A percentile compares a stretch with the other conserved stretches of the same genome.
Conservation (phyloP, 257 asterid genomes). For the Nicotiana attenuata region DNA sequence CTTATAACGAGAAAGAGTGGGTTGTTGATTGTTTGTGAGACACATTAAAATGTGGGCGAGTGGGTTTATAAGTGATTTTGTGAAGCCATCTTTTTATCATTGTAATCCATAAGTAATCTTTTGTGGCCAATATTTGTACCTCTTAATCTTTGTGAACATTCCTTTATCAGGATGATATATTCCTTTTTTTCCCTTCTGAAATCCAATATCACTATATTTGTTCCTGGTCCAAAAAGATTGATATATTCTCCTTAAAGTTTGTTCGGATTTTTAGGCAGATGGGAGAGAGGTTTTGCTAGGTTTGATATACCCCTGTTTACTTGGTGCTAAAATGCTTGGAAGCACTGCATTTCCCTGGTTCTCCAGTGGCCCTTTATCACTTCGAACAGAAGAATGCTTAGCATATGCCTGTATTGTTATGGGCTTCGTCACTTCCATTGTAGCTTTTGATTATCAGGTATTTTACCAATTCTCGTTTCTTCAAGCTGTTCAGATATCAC, state of each 20-base stretch:
- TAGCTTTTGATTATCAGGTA: slow-evolving; percentile 96
- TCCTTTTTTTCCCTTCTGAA: slow-evolving; percentile 7
- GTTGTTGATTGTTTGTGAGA: not conserved
- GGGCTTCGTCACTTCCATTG: slow-evolving; percentile 57
- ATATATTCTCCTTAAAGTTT: slow-evolving; percentile 4
- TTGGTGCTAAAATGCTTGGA: slow-evolving; percentile 96
- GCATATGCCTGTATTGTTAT: slow-evolving; percentile 41
- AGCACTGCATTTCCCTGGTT: slow-evolving; percentile 84
- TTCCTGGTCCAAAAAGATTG: slow-evolving; percentile 6
- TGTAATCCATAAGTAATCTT: not conserved
- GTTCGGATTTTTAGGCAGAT: slow-evolving; percentile 66
- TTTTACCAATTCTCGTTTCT: slow-evolving; percentile 12
- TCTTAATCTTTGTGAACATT: not conserved
- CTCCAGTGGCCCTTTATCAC: slow-evolving; percentile 46
- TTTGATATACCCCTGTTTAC: slow-evolving; percentile 77
- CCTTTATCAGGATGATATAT: not conserved
- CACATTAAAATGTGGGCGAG: not conserved
- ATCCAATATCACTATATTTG: not conserved
- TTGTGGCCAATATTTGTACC: not conserved
- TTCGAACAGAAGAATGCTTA: slow-evolving; percentile 73
- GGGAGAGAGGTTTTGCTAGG: slow-evolving; percentile 84
- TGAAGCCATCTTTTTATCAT: not conserved
- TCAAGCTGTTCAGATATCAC: not conserved
- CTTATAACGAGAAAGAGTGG: not conserved
- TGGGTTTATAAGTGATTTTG: not conserved